Evolutionary conservation across 106 monocot genomes (phyloP).

Genomic region (Vanilla planifolia): DNA sequence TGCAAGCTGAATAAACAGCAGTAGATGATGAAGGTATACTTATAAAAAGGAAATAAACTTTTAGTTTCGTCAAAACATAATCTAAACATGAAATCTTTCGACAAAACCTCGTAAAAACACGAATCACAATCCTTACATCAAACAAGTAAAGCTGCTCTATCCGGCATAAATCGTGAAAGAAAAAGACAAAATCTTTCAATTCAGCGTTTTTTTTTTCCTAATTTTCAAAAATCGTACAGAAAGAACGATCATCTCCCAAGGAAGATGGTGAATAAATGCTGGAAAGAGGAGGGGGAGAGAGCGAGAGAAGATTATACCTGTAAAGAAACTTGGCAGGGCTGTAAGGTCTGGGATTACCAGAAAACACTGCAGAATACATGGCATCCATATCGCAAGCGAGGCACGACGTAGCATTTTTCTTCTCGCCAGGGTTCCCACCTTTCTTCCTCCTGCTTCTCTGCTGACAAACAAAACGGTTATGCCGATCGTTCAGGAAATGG

Average conservation of each 20-base stretch:
- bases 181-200: no score
- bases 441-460: conserved; percentile 30
- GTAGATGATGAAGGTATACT: no score
- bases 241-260: neutral
- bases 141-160: no score
- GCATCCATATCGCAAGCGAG: conserved; percentile 83
- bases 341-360: conserved; percentile 63
- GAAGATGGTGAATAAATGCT: neutral
- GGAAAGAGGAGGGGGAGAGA: neutral
- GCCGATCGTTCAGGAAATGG: conserved; percentile 80
- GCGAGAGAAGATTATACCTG: conserved; percentile 35
- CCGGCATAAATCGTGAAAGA: no score
- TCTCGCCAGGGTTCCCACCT: neutral
- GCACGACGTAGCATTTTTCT: conserved; percentile 24
- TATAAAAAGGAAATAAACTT: no score
- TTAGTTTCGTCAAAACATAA: no score
- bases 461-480: conserved; percentile 66
- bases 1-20: no score
- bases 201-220: no score
- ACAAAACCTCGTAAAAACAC: no score
- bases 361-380: conserved; percentile 77
- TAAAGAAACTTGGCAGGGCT: conserved; percentile 88
- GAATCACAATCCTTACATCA: no score
- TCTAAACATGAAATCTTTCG: no score
- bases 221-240: no score